Evolutionary conservation across 441 rosid genomes (phyloP), one percentile per base, ranked within the genome.

Genomic region (Pelargonium australe): DNA sequence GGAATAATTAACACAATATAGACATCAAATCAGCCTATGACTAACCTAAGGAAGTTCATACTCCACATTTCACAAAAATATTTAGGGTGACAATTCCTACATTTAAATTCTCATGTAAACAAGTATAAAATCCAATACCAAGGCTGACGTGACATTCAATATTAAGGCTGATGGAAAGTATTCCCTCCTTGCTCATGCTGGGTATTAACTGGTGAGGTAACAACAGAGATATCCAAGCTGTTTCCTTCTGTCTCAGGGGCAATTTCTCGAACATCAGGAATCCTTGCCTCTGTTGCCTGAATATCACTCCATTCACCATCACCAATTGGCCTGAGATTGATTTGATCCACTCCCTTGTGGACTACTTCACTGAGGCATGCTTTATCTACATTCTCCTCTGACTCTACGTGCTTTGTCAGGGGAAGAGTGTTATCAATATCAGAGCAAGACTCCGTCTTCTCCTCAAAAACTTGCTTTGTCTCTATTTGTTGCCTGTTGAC

Each of bases 291-390:
- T 8, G 95, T 89, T 75, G 97, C 89, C 80, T 83, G 96, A 77
- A 94, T 89, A 78, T 91, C 95, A 45, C 82, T 91, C 98, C 97
- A 89, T 69, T 86, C 87, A 19, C 86, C 80, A 31, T 89, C 90
- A 62, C 76, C 87, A 53, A 85, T 78, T 8, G 89, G 86, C 79
- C 58, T 79, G 66, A 73, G 66, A 76, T 84, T 78, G 41, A 73
- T 81, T 74, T 84, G 82, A 63, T 88, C 86, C 53, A 75, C 85
- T 28, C 9, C 9, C 43, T 6, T 40, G 43, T 40, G 43, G 9
- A 37, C 41, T 37, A 40, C 43, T 40, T 40, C 43, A 40, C 84
- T 91, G 49, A 91, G 81, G 72, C 99, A 94, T 71, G 94, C 96
- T 84, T 89, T 89, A 65, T 91, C 99, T 55, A 87, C 89, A 44